phyloP scores from a whole-genome alignment of 106 monocot genomes.

The Dendrobium officinale region DNA sequence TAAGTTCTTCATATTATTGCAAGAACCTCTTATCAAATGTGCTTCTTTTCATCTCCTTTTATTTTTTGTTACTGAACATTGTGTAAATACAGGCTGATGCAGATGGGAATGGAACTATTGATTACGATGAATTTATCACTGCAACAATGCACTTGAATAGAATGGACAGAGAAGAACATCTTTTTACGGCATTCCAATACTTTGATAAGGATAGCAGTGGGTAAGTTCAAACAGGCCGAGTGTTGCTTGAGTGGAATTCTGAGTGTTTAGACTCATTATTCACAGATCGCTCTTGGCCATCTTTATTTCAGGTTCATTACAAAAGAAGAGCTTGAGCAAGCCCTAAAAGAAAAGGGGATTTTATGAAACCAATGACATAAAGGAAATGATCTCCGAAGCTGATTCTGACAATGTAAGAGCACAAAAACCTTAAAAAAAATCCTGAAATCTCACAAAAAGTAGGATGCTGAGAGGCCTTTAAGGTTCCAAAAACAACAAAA shows the following conservation, averaged over 20 bases:
- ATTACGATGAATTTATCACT: constrained; percentile 92
- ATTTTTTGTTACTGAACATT: too few species aligned
- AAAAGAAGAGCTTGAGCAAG: constrained; percentile 88
- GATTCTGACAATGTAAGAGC: constrained; percentile 79
- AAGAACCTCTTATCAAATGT: background rate
- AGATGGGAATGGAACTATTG: constrained; percentile 93
- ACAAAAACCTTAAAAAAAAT: background rate
- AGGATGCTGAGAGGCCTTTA: too few species aligned
- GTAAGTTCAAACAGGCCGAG: constrained; percentile 11
- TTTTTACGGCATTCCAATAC: constrained; percentile 84
- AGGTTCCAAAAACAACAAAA: background rate
- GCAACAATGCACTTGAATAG: constrained; percentile 89
- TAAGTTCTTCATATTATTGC: constrained; percentile 24
- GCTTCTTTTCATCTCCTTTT: background rate
- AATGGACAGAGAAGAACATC: constrained; percentile 87
- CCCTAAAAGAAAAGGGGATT: constrained; percentile 64
- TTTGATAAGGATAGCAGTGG: constrained; percentile 87
- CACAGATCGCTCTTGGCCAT: background rate
- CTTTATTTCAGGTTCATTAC: constrained; percentile 57
- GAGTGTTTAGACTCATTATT: background rate
- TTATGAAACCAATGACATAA: constrained; percentile 68
- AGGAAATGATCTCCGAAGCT: constrained; percentile 67
- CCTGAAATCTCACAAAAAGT: too few species aligned
- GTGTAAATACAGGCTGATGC: constrained; percentile 58
- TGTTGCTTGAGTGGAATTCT: background rate